Evolutionary conservation across 139 green algal species (phyloP), one percentile per base, ranked within the genome.

Genomic region (Picochlorum sp.): DNA sequence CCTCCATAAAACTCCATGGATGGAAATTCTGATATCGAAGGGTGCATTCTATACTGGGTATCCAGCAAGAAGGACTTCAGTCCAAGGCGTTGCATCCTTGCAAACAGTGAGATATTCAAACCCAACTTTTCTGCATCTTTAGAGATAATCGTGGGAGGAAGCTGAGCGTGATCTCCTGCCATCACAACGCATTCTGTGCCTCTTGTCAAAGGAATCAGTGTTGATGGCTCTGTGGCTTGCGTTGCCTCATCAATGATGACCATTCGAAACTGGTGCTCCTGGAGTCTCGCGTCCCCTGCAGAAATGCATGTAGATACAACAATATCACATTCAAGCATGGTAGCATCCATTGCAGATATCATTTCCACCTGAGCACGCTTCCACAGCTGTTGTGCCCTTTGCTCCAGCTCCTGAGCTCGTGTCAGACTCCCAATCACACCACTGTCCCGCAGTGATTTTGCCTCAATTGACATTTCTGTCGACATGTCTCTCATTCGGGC

Each of bases 1-100:
- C 75, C 76, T 9, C 50, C 32, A 56, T 94, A 92, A 68, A 92
- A 93, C 2, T 56, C 34, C 4, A 28, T 4, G 0, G 80, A 81
- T 16, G 77, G 69, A n/a, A 84, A 87, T 20, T 37, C 64, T 2
- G 76, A 75, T 32, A 95, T 89, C 15, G 52, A 60, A 4, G 88
- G 88, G 65, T 95, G 85, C 89, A 95, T 95, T 37, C 89, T 79
- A 74, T 98, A 98, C 79, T 98, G 92, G 13, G 76, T 90, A 66
- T 97, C 79, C 65, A 98, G 78, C 71, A 98, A 74, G 46, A 83
- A 52, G 7, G 78, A 75, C 24, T 59, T 2, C 20, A 98, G 15
- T 9, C 89, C 88, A 74, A 56, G n/a, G 4, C 44, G 23, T 20
- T 62, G 46, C 51, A 96, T 68, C 6, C 84, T 68, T n/a, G 88